phyloP scores from a whole-genome alignment of 257 asterid species.

The Solanum appendiculatum region DNA sequence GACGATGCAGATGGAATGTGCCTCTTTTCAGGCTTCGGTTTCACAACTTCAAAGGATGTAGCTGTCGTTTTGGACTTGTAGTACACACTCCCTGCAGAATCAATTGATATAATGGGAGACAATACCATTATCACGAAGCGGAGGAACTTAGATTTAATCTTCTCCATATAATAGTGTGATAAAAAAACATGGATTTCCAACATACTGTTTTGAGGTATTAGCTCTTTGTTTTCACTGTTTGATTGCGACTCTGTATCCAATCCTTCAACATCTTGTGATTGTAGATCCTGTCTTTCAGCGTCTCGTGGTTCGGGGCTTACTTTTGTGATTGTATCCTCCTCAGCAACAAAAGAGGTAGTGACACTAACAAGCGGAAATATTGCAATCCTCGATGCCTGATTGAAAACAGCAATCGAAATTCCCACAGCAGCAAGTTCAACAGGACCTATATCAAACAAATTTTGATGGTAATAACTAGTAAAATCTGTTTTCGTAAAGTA shows the following conservation, averaged over 20 bases:
- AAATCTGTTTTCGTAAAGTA: not conserved
- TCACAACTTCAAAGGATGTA: slow-evolving; percentile 20
- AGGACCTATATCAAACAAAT: slow-evolving; percentile 25
- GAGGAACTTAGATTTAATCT: not conserved
- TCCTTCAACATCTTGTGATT: slow-evolving; percentile 10
- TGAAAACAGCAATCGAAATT: slow-evolving; percentile 63
- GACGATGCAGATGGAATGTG: slow-evolving; percentile 67
- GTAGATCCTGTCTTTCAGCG: not conserved
- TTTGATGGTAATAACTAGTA: not conserved
- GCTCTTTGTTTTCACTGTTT: slow-evolving; percentile 31
- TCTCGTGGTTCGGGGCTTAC: slow-evolving; percentile 6
- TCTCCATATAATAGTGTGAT: not conserved
- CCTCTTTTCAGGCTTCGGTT: slow-evolving; percentile 23
- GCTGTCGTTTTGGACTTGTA: not conserved
- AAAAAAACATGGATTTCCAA: not conserved
- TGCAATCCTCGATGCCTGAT: slow-evolving; percentile 57
- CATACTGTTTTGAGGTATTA: slow-evolving; percentile 42
- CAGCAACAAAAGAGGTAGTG: slow-evolving; percentile 65
- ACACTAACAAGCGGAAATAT: slow-evolving; percentile 64
- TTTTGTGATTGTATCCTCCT: slow-evolving; percentile 38
- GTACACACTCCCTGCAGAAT: slow-evolving; percentile 15
- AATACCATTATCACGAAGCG: not conserved
- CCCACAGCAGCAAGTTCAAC: slow-evolving; percentile 69
- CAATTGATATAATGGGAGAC: not conserved
- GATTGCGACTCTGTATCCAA: slow-evolving; percentile 11